phyloP scores from a whole-genome alignment of 2,329 filamentous ascomycete genomes.

The Xylaria sp. region DNA sequence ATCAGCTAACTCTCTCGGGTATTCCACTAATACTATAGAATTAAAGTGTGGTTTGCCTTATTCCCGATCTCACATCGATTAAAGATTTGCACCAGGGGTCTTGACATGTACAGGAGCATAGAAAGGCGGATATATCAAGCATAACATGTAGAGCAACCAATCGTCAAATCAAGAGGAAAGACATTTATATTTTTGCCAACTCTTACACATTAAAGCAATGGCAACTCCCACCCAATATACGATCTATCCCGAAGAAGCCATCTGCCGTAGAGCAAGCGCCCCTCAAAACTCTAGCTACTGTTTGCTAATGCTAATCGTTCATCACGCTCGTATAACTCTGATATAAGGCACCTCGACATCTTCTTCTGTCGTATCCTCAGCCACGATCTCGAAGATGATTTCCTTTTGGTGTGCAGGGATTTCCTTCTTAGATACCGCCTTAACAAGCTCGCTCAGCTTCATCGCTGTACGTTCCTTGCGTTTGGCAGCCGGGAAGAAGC shows the following conservation, averaged over 20 bases:
- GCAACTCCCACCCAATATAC: constrained; percentile 14
- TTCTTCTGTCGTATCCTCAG: constrained; percentile 87
- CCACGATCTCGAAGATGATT: constrained; percentile 95
- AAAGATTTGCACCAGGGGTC: neutral
- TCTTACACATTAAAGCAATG: constrained; percentile 16
- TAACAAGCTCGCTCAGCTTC: constrained; percentile 89
- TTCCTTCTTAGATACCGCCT: constrained; percentile 89
- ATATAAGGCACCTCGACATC: constrained; percentile 98
- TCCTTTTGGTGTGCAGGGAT: constrained; percentile 93
- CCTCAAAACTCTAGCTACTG: constrained; percentile 22
- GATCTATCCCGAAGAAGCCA: constrained; percentile 23
- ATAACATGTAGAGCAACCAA: neutral
- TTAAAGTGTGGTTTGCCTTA: neutral
- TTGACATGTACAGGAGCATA: neutral
- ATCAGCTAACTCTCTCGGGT: neutral
- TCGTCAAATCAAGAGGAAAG: neutral
- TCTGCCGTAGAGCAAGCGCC: constrained; percentile 2
- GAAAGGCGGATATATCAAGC: neutral
- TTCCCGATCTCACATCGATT: neutral
- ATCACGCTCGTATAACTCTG: constrained; percentile 83
- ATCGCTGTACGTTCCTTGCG: constrained; percentile 83
- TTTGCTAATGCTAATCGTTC: constrained; percentile 28
- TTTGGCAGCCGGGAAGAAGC: constrained; percentile 84
- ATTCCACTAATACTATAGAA: too few relatives aligned
- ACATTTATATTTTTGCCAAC: constrained; percentile 12